Evolutionary conservation across 75 land plant species (phyloP), one percentile per base, ranked within the genome.

Genomic region (Isoetes taiwanensis): DNA sequence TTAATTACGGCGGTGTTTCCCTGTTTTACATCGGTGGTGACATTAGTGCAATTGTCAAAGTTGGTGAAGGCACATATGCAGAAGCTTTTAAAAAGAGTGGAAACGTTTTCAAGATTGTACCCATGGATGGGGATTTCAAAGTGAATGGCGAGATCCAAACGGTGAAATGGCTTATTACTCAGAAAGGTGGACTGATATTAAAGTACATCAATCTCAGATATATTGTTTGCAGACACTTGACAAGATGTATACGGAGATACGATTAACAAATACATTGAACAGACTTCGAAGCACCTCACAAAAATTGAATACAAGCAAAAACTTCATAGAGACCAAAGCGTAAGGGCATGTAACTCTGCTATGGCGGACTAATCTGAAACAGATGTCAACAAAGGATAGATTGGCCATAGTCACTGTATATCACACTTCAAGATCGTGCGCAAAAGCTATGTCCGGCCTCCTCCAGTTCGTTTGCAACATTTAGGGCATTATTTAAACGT

Each of bases 31-130:
- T n/a, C n/a, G 63, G n/a, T n/a, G n/a, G n/a, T n/a, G n/a, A 46
- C 38, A n/a, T 65, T 42, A 30, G 19, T 5, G 42, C 37, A 12
- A 68, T 94, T 41, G 57, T 68, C 14, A 94, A 94, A 64, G 29
- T 94, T 53, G 99, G 99, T 2, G 99, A 94, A 75, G 99, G 99
- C 11, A 94, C 99, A 37, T 94, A 65, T 80, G 99, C 96, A 59
- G 99, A 94, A 74, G 99, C 96, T 48, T 94, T 88, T 63, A 78
- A 70, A 59, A 82, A 65, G 42, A 77, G 74, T 41, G 73, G 58
- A 0, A 65, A 50, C 68, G 96, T 89, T 26, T 89, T 81, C 75
- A 94, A 94, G 66, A 76, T 94, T 56, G 96, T 94, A 30, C 99
- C 99, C 6, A 70, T 94, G 68, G 86, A 80, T 76, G 99, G 99